Percentiles rank a stretch among this genome's conserved stretches.
phyloP scores from a whole-genome alignment of 345 rosid genomes.

The Linum trigynum region DNA sequence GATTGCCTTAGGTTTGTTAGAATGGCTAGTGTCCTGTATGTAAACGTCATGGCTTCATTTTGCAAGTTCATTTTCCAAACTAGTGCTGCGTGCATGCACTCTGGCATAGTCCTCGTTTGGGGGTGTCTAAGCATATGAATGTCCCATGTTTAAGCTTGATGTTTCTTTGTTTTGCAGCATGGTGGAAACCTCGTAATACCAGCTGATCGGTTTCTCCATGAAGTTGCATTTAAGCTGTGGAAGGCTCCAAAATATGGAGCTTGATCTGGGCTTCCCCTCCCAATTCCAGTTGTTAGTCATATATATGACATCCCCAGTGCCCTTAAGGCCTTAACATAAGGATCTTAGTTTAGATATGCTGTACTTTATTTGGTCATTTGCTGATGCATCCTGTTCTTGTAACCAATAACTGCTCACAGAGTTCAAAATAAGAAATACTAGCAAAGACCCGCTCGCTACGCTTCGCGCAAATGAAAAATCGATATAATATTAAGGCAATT shows the following conservation, averaged over 20 bases:
- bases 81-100: not conserved
- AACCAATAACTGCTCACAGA: no score
- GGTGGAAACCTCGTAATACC: conserved; percentile 76
- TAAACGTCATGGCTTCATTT: not conserved
- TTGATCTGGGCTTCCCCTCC: conserved; percentile 16
- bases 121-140: not conserved
- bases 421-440: no score
- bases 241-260: conserved; percentile 99
- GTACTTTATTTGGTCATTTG: no score
- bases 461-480: no score
- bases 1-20: not conserved
- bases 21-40: not conserved
- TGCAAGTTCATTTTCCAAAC: not conserved
- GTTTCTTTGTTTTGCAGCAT: conserved; percentile 29
- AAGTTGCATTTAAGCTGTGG: conserved; percentile 95
- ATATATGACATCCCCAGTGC: not conserved
- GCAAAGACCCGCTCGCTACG: no score
- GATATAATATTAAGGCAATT: no score
- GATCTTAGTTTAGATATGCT: no score
- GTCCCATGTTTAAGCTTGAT: not conserved
- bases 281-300: no score
- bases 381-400: no score
- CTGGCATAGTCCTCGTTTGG: not conserved
- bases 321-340: not conserved
- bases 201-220: conserved; percentile 86